Percentiles rank a stretch among this genome's conserved stretches.
These are phyloP conservation scores for Trichoderma atroviride DNA, from an alignment of 2,329 filamentous ascomycete genomes.

Conservation along the genomic window DNA sequence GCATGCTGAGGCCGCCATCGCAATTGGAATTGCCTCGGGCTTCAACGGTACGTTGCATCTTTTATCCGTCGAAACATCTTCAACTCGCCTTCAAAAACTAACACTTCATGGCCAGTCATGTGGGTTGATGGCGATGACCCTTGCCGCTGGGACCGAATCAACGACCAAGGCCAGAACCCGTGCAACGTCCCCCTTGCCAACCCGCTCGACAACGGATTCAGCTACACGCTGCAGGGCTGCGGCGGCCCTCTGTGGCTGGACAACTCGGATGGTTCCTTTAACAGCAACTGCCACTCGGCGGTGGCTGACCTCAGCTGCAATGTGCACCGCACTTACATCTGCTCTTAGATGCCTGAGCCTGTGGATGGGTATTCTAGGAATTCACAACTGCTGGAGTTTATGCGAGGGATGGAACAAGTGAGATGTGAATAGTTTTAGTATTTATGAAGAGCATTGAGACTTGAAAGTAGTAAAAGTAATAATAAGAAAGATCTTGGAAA, in stretches of 20 bases:
- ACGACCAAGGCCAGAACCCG: not conserved
- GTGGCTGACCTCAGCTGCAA: not conserved
- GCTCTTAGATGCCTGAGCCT: not conserved
- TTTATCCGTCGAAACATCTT: not conserved
- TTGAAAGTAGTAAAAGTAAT: too few species aligned
- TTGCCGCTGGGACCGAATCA: not conserved
- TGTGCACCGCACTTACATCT: not conserved
- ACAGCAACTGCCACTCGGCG: constrained; percentile 1
- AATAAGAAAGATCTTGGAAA: too few species aligned
- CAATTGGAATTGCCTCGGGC: not conserved
- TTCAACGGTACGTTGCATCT: not conserved
- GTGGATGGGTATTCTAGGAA: not conserved
- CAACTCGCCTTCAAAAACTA: not conserved
- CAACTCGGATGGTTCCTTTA: constrained; percentile 11
- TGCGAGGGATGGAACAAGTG: not conserved
- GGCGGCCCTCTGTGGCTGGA: not conserved
- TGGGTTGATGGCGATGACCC: not conserved
- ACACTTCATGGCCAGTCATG: constrained; percentile 2
- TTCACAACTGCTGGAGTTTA: not conserved
- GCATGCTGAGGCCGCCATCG: not conserved
- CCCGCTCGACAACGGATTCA: not conserved
- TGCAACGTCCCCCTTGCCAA: not conserved
- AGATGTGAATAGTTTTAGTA: too few species aligned
- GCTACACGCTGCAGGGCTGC: constrained; percentile 4
- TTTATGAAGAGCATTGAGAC: too few species aligned